Percentiles rank a stretch among this genome's conserved stretches.
Evolutionary conservation across 2,329 filamentous ascomycete species (phyloP).

Genomic region (Epichloe bromicola): DNA sequence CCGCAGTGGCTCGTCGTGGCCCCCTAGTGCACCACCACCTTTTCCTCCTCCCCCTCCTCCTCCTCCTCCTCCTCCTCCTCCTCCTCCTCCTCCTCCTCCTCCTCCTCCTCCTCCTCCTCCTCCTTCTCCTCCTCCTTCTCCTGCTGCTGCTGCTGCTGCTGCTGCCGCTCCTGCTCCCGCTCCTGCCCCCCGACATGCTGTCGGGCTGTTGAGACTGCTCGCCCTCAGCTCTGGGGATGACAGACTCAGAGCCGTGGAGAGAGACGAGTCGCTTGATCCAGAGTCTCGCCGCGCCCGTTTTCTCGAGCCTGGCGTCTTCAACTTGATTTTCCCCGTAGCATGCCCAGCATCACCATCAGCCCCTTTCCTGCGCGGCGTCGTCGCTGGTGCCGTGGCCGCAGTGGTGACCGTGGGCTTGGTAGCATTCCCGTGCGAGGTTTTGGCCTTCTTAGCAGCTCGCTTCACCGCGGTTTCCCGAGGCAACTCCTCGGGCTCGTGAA

Average conservation of each 20-base stretch:
- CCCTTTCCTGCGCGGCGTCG: slow-evolving; percentile 2
- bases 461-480: slow-evolving; percentile 6
- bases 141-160: neutral
- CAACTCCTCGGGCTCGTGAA: slow-evolving; percentile 13
- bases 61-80: slow-evolving; percentile 2
- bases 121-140: neutral
- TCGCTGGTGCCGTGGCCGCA: neutral
- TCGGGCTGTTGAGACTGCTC: slow-evolving; percentile 6
- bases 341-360: neutral
- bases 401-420: slow-evolving; percentile 1
- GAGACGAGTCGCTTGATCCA: slow-evolving; percentile 29
- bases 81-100: neutral
- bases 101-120: neutral
- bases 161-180: neutral
- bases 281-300: slow-evolving; percentile 24
- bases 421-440: slow-evolving; percentile 15
- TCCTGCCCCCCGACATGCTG: slow-evolving; percentile 1
- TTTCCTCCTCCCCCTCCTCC: neutral
- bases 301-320: slow-evolving; percentile 23
- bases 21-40: neutral
- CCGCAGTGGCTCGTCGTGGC: neutral
- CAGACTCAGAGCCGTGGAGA: slow-evolving; percentile 26
- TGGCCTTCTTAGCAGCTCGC: slow-evolving; percentile 25
- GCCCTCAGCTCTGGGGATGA: slow-evolving; percentile 25
- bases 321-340: slow-evolving; percentile 9